Percentiles rank a stretch among this genome's conserved stretches.
Evolutionary conservation across 2,329 filamentous ascomycete species (phyloP).

Genomic region (Blumeria hordei): DNA sequence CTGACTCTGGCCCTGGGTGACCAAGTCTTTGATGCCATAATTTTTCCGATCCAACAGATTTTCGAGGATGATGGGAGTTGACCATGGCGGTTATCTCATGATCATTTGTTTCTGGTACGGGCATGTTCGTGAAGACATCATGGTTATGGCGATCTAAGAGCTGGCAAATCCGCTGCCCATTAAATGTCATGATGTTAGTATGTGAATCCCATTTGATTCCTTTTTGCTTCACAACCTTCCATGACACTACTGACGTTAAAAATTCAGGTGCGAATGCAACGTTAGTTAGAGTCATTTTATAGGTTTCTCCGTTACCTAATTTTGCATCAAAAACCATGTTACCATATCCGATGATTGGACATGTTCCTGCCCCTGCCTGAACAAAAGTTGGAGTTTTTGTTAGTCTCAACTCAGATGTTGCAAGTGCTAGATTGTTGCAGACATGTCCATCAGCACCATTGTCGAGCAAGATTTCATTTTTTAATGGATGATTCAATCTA

Average conservation of each 20-base stretch:
- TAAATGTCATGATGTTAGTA: not conserved
- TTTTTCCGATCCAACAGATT: not conserved
- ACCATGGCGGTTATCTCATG: not conserved
- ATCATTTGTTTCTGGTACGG: not conserved
- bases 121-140: not conserved
- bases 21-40: constrained; percentile 1
- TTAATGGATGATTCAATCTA: not conserved
- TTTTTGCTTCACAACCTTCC: not conserved
- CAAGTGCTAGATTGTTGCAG: not conserved
- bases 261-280: not conserved
- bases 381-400: not conserved
- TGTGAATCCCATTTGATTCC: not conserved
- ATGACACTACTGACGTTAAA: not conserved
- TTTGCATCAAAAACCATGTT: not conserved
- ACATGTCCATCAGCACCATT: not conserved
- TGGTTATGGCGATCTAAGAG: not conserved
- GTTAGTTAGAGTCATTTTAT: not conserved
- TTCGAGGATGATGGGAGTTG: not conserved
- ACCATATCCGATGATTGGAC: not conserved
- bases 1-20: not conserved
- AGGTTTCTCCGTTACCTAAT: not conserved
- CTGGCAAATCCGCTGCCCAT: not conserved
- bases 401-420: not conserved
- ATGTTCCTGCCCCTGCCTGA: not conserved
- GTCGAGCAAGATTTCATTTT: not conserved